phyloP scores from a whole-genome alignment of 495 filamentous ascomycete genomes.

The Penicilliopsis zonata region DNA sequence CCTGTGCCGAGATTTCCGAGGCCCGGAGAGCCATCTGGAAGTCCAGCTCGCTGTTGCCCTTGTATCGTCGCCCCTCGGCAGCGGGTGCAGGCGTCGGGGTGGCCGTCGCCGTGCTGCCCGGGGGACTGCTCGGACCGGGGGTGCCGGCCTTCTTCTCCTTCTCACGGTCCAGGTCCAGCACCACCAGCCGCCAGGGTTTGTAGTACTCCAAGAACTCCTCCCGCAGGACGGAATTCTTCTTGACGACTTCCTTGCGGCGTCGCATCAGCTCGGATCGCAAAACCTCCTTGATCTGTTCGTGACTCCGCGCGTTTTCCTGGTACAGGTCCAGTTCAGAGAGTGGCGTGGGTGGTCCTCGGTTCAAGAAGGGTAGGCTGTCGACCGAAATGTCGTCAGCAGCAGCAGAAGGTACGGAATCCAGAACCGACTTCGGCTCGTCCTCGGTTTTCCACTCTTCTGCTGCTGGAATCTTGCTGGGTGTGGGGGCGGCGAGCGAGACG shows the following conservation, averaged over 20 bases:
- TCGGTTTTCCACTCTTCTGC: conserved; percentile 23
- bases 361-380: conserved; percentile 36
- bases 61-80: conserved; percentile 47
- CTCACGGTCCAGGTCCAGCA: conserved; percentile 49
- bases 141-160: conserved; percentile 42
- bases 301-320: conserved; percentile 26
- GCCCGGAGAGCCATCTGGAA: conserved; percentile 64
- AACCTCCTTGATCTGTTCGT: conserved; percentile 22
- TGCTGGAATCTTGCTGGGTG: not conserved
- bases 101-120: conserved; percentile 20
- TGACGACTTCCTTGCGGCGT: conserved; percentile 27
- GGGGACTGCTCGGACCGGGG: conserved; percentile 37
- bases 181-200: conserved; percentile 34
- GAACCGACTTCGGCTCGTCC: too few species aligned
- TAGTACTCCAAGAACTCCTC: conserved; percentile 31
- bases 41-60: conserved; percentile 62
- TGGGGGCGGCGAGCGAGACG: conserved; percentile 1
- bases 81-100: conserved; percentile 29
- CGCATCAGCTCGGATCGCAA: conserved; percentile 25
- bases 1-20: conserved; percentile 63
- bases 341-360: conserved; percentile 34
- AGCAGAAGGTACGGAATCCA: conserved; percentile 8
- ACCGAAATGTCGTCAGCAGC: conserved; percentile 13
- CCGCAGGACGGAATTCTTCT: conserved; percentile 27
- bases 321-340: conserved; percentile 37